Percentiles rank a stretch among this genome's conserved stretches.
Evolutionary conservation across 139 green algal genomes (phyloP).

Genomic region (Nannochloris sp.): DNA sequence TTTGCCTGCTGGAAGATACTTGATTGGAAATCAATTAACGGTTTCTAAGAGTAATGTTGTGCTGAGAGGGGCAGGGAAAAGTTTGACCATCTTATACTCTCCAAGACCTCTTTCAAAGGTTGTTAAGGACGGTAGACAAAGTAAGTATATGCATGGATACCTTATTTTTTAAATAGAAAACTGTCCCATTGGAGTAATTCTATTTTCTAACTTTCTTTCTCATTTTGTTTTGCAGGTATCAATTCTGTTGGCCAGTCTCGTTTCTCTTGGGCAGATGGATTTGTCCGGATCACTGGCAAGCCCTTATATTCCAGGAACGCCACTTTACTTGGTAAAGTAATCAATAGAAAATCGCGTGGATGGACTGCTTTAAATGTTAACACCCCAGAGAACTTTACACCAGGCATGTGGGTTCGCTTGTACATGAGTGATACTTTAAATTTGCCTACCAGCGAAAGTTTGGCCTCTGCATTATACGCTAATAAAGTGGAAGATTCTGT

Average conservation of each 20-base stretch:
- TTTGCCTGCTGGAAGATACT: not conserved
- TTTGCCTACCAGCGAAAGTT: not conserved
- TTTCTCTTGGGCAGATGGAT: not conserved
- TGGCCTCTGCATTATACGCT: not conserved
- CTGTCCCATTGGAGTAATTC: no score
- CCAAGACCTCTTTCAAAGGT: not conserved
- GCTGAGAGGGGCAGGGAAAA: not conserved
- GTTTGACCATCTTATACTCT: conserved; percentile 1
- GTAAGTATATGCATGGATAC: no score
- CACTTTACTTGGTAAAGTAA: no score
- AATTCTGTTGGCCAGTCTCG: no score
- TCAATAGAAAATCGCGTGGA: no score
- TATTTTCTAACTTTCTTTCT: no score
- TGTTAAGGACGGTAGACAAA: no score
- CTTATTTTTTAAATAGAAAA: no score
- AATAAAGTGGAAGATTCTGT: not conserved
- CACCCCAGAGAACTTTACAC: not conserved
- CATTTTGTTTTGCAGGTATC: no score
- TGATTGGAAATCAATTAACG: not conserved
- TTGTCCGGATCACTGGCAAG: not conserved
- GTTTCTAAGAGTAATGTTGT: not conserved
- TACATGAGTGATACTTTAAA: not conserved
- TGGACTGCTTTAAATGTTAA: not conserved
- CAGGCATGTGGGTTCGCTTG: not conserved
- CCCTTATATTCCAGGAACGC: no score